These are phyloP conservation scores for Babesia ovata DNA, from an alignment of 169 alveolate species.

Conservation along the genomic window DNA sequence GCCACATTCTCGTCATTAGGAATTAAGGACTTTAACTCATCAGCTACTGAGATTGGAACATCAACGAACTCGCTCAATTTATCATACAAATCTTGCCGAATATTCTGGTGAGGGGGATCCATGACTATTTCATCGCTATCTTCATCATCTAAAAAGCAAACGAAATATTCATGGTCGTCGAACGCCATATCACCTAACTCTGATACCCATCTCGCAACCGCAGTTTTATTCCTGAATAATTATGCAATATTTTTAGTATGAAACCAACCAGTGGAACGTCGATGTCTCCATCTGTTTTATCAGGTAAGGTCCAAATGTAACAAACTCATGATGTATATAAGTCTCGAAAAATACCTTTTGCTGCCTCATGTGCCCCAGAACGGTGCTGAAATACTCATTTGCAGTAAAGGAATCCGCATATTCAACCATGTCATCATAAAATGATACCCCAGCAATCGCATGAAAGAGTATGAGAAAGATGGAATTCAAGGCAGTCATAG, in stretches of 20 bases:
- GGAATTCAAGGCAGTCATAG: background rate
- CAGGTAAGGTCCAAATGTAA: background rate
- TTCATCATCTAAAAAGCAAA: background rate
- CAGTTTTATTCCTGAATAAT: background rate
- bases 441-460: background rate
- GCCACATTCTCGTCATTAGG: background rate
- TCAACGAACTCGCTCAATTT: background rate
- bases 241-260: background rate
- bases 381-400: background rate
- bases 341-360: background rate
- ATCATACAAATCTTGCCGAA: constrained; percentile 1
- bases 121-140: background rate
- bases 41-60: background rate
- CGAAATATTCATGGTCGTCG: background rate
- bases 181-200: background rate
- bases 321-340: background rate
- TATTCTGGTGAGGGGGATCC: background rate
- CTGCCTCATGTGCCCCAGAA: background rate
- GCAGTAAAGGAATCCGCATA: background rate
- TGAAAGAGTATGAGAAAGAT: background rate
- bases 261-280: constrained; percentile 1
- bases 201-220: background rate
- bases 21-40: background rate
- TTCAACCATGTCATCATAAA: background rate
- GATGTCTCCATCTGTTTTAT: background rate